A percentile compares a stretch with the other conserved stretches of the same genome.
Evolutionary conservation across 1,139 yeast species (phyloP).

Genomic region (Suhomyces yuchorum): DNA sequence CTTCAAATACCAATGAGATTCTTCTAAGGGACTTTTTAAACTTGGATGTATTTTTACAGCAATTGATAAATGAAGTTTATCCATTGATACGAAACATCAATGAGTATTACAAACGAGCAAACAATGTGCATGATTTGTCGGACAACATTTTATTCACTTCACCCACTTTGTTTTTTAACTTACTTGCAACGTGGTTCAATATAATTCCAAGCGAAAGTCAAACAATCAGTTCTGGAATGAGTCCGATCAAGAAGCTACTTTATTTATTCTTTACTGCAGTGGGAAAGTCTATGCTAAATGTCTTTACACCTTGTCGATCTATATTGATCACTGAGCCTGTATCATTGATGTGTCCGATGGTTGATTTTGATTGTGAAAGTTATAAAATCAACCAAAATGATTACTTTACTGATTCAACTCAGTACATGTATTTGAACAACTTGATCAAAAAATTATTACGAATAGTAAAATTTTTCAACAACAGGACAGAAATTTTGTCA

Average conservation of each 20-base stretch:
- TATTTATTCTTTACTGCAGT: constrained; percentile 39
- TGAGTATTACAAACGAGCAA: constrained; percentile 21
- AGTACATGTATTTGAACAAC: constrained; percentile 13
- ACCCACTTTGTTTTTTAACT: constrained; percentile 33
- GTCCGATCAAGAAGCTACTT: constrained; percentile 36
- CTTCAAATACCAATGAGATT: constrained; percentile 14
- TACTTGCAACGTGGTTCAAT: constrained; percentile 38
- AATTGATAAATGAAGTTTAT: constrained; percentile 28
- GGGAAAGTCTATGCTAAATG: constrained; percentile 37
- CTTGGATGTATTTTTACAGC: constrained; percentile 34
- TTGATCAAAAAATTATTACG: constrained; percentile 27
- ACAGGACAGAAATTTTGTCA: constrained; percentile 29
- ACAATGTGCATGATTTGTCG: constrained; percentile 19
- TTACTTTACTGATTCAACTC: constrained; percentile 10
- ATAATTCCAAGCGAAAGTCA: constrained; percentile 38
- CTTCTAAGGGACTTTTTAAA: constrained; percentile 22
- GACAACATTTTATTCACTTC: constrained; percentile 26
- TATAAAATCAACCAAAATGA: constrained; percentile 22
- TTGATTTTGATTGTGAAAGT: constrained; percentile 31
- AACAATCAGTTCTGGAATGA: constrained; percentile 30
- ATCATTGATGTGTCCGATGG: constrained; percentile 33
- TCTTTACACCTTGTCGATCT: constrained; percentile 38
- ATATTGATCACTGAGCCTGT: constrained; percentile 39
- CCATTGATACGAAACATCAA: constrained; percentile 34
- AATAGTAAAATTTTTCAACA: constrained; percentile 33